Conservation (phyloP, 1,139 yeast genomes). For the Pichia sp. region DNA sequence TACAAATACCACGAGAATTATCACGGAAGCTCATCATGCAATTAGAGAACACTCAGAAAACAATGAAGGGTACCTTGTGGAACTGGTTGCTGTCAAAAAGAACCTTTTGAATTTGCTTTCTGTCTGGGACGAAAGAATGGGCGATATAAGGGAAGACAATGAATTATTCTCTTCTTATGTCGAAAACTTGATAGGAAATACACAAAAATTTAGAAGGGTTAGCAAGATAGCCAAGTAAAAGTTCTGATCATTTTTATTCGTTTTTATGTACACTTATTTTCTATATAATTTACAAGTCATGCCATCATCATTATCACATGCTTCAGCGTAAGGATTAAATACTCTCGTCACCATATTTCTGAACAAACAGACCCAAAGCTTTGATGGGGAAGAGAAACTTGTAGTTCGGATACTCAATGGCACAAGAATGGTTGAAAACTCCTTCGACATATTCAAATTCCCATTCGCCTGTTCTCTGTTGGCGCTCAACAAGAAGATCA, state of each 20-base stretch:
- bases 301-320: no score
- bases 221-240: slow-evolving; percentile 1
- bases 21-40: slow-evolving; percentile 20
- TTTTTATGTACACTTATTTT: not conserved
- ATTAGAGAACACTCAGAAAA: slow-evolving; percentile 8
- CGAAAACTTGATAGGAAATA: slow-evolving; percentile 34
- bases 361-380: slow-evolving; percentile 75
- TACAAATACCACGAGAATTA: slow-evolving; percentile 18
- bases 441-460: slow-evolving; percentile 85
- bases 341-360: slow-evolving; percentile 23
- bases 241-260: not conserved
- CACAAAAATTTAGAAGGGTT: slow-evolving; percentile 30
- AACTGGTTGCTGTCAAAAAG: slow-evolving; percentile 19
- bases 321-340: not conserved
- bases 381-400: slow-evolving; percentile 86
- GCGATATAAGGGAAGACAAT: slow-evolving; percentile 27
- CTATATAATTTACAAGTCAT: not conserved
- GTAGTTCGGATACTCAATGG: slow-evolving; percentile 94
- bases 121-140: slow-evolving; percentile 25
- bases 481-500: slow-evolving; percentile 60
- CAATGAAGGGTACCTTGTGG: slow-evolving; percentile 14
- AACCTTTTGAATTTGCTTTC: slow-evolving; percentile 22
- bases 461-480: slow-evolving; percentile 79
- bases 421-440: slow-evolving; percentile 89
- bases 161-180: slow-evolving; percentile 32